Conservation (phyloP, 2,329 filamentous ascomycete species). For the Blastomyces parvus region DNA sequence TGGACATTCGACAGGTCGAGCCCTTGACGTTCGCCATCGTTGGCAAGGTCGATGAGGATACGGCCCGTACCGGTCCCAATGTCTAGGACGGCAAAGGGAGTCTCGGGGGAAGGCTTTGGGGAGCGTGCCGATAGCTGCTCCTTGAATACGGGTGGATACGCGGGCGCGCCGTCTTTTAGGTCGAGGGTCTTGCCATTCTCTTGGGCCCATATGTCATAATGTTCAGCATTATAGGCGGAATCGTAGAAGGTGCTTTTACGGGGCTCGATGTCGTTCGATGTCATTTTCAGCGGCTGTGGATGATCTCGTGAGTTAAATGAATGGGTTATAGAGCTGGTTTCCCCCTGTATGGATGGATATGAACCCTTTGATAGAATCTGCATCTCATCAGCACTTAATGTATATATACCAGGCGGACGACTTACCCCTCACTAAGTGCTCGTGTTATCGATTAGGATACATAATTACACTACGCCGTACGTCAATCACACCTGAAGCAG, state of each 20-base stretch:
- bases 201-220: conserved; percentile 5
- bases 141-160: background rate
- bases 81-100: background rate
- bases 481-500: too few species aligned
- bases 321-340: background rate
- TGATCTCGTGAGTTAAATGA: background rate
- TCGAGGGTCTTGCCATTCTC: background rate
- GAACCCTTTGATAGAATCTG: background rate
- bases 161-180: background rate
- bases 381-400: background rate
- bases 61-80: conserved; percentile 5
- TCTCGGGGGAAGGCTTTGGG: background rate
- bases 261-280: background rate
- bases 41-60: conserved; percentile 1
- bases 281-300: background rate
- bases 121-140: background rate
- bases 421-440: background rate
- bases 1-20: conserved; percentile 1
- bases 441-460: too few species aligned
- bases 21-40: background rate
- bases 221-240: background rate
- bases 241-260: conserved; percentile 5
- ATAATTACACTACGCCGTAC: background rate
- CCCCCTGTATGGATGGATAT: background rate
- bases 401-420: background rate